Evolutionary conservation across 257 asterid genomes (phyloP).

Genomic region (Solanum sitiens): DNA sequence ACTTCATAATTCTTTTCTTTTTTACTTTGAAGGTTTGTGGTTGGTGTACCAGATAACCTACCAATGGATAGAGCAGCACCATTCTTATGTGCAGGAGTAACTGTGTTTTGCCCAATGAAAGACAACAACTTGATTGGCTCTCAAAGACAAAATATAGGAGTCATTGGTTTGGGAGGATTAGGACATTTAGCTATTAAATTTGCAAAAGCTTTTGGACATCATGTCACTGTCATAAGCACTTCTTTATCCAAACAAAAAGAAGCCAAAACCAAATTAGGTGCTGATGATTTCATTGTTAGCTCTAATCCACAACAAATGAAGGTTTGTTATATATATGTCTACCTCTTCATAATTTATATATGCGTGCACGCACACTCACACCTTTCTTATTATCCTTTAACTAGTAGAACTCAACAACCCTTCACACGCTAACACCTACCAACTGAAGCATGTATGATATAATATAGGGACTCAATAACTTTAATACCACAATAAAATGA

Average conservation of each 20-base stretch:
- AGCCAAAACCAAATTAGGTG: constrained; percentile 54
- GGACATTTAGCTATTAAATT: constrained; percentile 84
- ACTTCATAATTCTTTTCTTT: too few relatives aligned
- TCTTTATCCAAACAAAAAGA: constrained; percentile 79
- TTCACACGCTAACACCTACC: neutral
- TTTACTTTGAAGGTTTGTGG: constrained; percentile 43
- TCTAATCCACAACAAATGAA: constrained; percentile 48
- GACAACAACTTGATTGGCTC: constrained; percentile 42
- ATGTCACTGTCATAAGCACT: constrained; percentile 73
- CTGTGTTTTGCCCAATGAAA: constrained; percentile 60
- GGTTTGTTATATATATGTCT: constrained; percentile 15
- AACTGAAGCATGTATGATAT: neutral
- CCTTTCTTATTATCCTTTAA: neutral
- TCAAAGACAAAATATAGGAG: constrained; percentile 36
- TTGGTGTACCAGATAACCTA: constrained; percentile 55
- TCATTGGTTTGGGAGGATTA: constrained; percentile 70
- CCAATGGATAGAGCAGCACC: constrained; percentile 91
- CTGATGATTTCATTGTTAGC: constrained; percentile 71
- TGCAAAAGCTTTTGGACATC: constrained; percentile 73
- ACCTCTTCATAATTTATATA: neutral
- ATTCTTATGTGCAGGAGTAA: constrained; percentile 66
- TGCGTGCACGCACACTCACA: too few relatives aligned
- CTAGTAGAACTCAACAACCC: neutral
- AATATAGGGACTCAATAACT: neutral
- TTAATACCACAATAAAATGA: too few relatives aligned